A percentile compares a stretch with the other conserved stretches of the same genome.
These are phyloP conservation scores for Aspergillus hiratsukae DNA, from an alignment of 2,329 filamentous ascomycete genomes.

Conservation along the genomic window DNA sequence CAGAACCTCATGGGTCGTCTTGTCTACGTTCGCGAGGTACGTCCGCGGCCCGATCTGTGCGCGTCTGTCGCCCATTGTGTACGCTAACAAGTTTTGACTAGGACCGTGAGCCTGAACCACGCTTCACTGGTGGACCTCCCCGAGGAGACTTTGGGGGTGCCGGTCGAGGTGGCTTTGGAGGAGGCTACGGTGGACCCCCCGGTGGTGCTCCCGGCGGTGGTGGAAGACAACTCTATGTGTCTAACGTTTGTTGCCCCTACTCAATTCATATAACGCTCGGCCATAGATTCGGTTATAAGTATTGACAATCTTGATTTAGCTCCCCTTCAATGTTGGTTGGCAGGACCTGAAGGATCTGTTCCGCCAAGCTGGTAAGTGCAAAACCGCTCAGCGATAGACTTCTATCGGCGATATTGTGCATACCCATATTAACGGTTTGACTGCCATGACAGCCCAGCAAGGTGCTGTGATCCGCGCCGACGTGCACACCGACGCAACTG, in stretches of 20 bases:
- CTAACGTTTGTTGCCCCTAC: conserved; percentile 76
- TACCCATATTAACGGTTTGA: conserved; percentile 26
- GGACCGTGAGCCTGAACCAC: conserved; percentile 97
- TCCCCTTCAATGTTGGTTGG: conserved; percentile 97
- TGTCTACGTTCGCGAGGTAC: conserved; percentile 95
- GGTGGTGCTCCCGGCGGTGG: conserved; percentile 34
- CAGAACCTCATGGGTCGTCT: conserved; percentile 98
- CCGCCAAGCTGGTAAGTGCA: conserved; percentile 83
- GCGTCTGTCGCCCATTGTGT: neutral
- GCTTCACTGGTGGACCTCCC: conserved; percentile 75
- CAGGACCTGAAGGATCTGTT: conserved; percentile 98
- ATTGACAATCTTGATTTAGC: conserved; percentile 55
- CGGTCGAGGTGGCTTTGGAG: conserved; percentile 52
- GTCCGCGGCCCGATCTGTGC: conserved; percentile 5
- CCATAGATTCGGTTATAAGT: conserved; percentile 14
- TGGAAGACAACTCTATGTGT: conserved; percentile 90
- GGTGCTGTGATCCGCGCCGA: conserved; percentile 89
- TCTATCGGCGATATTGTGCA: conserved; percentile 4
- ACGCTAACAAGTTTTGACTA: conserved; percentile 35
- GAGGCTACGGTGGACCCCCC: conserved; percentile 48
- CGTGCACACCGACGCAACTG: conserved; percentile 86
- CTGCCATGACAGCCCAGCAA: conserved; percentile 41
- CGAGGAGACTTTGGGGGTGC: conserved; percentile 59
- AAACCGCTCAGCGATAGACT: conserved; percentile 8
- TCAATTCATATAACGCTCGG: conserved; percentile 9